Conservation (phyloP, 1,284 basidiomycete species). For the Flammula alnicola region DNA sequence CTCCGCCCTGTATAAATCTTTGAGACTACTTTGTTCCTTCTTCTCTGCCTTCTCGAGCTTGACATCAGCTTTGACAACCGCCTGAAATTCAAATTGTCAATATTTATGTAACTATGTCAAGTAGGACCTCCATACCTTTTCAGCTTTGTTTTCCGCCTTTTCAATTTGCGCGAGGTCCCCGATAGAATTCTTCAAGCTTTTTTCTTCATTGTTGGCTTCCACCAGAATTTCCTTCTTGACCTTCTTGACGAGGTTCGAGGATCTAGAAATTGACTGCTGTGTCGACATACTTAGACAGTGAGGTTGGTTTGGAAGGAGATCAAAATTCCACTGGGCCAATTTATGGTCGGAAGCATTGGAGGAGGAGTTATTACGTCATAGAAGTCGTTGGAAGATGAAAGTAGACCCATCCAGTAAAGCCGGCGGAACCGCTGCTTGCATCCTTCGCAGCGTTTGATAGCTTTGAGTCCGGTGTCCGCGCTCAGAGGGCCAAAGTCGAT, state of each 20-base stretch:
- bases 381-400: too few species aligned
- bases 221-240: conserved; percentile 50
- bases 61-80: conserved; percentile 45
- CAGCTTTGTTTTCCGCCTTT: conserved; percentile 49
- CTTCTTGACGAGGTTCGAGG: conserved; percentile 40
- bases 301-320: too few species aligned
- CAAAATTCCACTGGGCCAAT: too few species aligned
- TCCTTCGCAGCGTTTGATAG: too few species aligned
- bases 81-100: conserved; percentile 27
- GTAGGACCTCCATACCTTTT: conserved; percentile 42
- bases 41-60: conserved; percentile 50
- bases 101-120: background rate
- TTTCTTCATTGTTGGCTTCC: conserved; percentile 53
- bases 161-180: conserved; percentile 53
- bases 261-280: conserved; percentile 11
- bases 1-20: conserved; percentile 50
- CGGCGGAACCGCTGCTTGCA: too few species aligned
- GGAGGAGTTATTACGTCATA: too few species aligned
- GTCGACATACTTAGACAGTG: too few species aligned
- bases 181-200: conserved; percentile 45
- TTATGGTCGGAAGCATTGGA: too few species aligned
- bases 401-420: too few species aligned
- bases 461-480: too few species aligned
- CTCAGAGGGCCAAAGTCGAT: too few species aligned
- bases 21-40: conserved; percentile 49